A percentile compares a stretch with the other conserved stretches of the same genome.
Evolutionary conservation across 2,329 filamentous ascomycete species (phyloP).

Genomic region (Colletotrichum cereale): DNA sequence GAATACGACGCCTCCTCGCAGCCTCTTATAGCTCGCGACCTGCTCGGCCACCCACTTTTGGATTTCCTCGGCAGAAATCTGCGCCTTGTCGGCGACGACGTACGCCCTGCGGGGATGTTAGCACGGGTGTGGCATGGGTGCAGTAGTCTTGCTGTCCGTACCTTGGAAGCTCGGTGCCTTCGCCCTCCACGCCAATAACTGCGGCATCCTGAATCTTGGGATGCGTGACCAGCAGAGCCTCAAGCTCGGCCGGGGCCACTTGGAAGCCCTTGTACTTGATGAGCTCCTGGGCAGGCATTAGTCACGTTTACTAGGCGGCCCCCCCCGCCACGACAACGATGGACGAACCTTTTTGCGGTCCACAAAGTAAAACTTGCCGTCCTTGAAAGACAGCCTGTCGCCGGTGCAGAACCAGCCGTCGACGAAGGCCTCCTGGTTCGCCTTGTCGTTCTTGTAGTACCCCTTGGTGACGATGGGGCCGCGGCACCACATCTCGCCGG

Average conservation of each 20-base stretch:
- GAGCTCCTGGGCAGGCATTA: slow-evolving; percentile 62
- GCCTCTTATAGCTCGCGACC: slow-evolving; percentile 70
- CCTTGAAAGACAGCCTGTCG: slow-evolving; percentile 80
- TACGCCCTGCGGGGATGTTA: slow-evolving; percentile 44
- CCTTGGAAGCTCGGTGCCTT: slow-evolving; percentile 62
- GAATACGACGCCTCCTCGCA: slow-evolving; percentile 79
- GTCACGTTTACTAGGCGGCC: not conserved
- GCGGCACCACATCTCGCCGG: slow-evolving; percentile 75
- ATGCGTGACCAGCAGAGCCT: slow-evolving; percentile 57
- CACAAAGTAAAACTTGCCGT: slow-evolving; percentile 80
- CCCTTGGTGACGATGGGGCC: slow-evolving; percentile 80
- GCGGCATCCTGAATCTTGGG: slow-evolving; percentile 67
- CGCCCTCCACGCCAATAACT: slow-evolving; percentile 68
- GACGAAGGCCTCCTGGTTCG: slow-evolving; percentile 70
- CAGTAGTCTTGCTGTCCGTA: slow-evolving; percentile 52
- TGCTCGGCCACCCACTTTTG: slow-evolving; percentile 43
- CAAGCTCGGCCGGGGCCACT: slow-evolving; percentile 76
- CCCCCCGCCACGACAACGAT: not conserved
- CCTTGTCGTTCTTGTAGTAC: slow-evolving; percentile 77
- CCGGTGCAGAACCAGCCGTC: slow-evolving; percentile 82
- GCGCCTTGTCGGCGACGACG: slow-evolving; percentile 50
- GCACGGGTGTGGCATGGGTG: rapidly evolving
- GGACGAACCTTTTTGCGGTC: slow-evolving; percentile 76
- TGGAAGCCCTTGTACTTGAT: slow-evolving; percentile 73
- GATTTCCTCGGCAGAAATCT: slow-evolving; percentile 47